Base-by-base conservation (phyloP, 192 early-diverging fungal species). In the Coemansia sp. region DNA sequence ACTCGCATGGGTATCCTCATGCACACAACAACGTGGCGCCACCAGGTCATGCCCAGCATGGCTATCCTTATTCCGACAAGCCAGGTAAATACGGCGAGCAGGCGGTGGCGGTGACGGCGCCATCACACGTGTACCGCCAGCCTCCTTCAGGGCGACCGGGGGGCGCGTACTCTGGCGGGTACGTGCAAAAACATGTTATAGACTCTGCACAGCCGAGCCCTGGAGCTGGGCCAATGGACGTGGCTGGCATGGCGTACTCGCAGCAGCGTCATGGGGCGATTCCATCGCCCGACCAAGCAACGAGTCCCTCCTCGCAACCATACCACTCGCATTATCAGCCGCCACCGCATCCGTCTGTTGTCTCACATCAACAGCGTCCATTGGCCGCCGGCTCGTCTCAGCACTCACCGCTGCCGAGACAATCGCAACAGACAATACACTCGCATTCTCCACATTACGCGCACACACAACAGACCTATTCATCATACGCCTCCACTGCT, bases 161-260 rank as follows among this genome's bases (percentile, higher is more conserved):
- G 16, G 16, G 57, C 29, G 29, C 33, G 57, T 60, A 60, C 29
- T 36, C 57, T 31, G 31, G 33, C 57, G 24, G 57, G 1, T 60
- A 36, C 31, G 7, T 31, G 33, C 57, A 60, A 16, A 60, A 60
- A 36, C 31, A 60, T 18, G 57, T 15, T 7, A 16, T 33, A n/a
- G 57, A 60, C 57, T 60, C 57, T n/a, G 57, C 13, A 10, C 57
- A 60, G 29, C 31, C 57, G 57, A 60, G 57, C 16, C 57, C 57
- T 34, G 29, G 57, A 18, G 31, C 57, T 16, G 57, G 57, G 12
- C 57, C 57, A 34, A 60, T 60, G 57, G 57, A 60, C 15, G 33
- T 60, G 29, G 31, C 57, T 0, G 57, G 31, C 15, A 33, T 60
- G 57, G 57, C 9, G 6, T 60, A 60, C 57, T 60, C 57, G 16